Base-by-base conservation (phyloP, 2,329 filamentous ascomycete species). In the Ilyonectria mors-panacis region DNA sequence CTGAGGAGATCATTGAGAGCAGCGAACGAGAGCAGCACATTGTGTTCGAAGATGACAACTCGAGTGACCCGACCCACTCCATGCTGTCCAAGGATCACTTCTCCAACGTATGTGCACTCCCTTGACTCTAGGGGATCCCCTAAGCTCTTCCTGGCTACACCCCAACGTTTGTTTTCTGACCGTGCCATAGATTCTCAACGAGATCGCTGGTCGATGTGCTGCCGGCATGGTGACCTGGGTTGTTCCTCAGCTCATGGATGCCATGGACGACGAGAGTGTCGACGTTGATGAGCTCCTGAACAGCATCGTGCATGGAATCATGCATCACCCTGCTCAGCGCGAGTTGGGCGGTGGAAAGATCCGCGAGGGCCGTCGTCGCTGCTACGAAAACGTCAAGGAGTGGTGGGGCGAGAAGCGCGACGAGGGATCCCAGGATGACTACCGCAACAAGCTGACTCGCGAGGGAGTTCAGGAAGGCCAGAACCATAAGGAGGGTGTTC, bases 1-100 rank as follows among this genome's bases (percentile, higher is more conserved):
- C 94, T 3, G 91, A 89, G 2, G 93, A 97, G 80, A 92, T 98
- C 75, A 97, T 98, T 70, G 86, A 93, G 75, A 94, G 92, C 83
- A 95, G 93, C 79, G 87, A 92, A 79, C 89, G 92, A 59, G 92
- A 97, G 84, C 94, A 97, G 82, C 90, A 93, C 76, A 88, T 97
- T 72, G 94, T 98, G 56, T 98, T 97, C 81, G 82, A 93, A 50
- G 91, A 98, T 71, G 92, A 97, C 76, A 69, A 87, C 58, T 92
- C 85, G 69, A 90, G 89, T 21, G 92, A 98, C 76, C 95, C 95
- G 0, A 98, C 95, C 1, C 95, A 98, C 83, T 97, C 94, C 21
- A 97, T 97, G 95, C 85, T 98, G 59, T 94, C 94, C 66, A 98
- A 98, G 84, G 95, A 98, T 76, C 95, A 98, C 81, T 98, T 98